These are phyloP conservation scores for Neonectria coccinea DNA, from an alignment of 2,329 filamentous ascomycete genomes.

Conservation along the genomic window DNA sequence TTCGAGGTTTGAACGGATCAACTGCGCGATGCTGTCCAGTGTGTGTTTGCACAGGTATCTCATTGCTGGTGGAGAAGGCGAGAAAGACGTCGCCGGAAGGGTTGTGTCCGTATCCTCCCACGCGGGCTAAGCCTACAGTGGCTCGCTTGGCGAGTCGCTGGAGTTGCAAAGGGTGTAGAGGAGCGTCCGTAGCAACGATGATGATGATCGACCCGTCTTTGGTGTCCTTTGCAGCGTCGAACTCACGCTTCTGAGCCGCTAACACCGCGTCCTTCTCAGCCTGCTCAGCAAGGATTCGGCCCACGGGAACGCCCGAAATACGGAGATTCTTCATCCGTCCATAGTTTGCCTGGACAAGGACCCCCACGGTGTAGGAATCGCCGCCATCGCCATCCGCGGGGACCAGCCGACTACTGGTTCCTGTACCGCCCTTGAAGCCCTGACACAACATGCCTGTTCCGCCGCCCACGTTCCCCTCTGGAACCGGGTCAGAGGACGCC, in stretches of 20 bases:
- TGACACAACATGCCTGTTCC: constrained; percentile 74
- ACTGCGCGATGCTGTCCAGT: constrained; percentile 48
- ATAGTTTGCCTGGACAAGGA: constrained; percentile 73
- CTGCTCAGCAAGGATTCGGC: constrained; percentile 64
- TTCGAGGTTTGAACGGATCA: constrained; percentile 55
- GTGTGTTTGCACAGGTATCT: constrained; percentile 56
- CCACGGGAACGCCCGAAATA: constrained; percentile 69
- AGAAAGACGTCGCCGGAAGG: constrained; percentile 73
- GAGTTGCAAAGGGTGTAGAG: constrained; percentile 68
- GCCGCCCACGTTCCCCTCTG: constrained; percentile 71
- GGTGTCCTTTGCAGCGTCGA: constrained; percentile 55
- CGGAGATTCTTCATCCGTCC: constrained; percentile 66
- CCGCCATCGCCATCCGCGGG: constrained; percentile 30
- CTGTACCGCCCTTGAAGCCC: constrained; percentile 74
- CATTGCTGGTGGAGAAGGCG: constrained; percentile 70
- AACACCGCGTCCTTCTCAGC: constrained; percentile 41
- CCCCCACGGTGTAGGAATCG: constrained; percentile 65
- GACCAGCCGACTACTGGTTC: constrained; percentile 65
- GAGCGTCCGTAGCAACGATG: constrained; percentile 70
- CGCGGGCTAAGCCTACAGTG: constrained; percentile 67
- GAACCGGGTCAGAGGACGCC: constrained; percentile 61
- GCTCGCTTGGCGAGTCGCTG: constrained; percentile 68
- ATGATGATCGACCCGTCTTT: constrained; percentile 73
- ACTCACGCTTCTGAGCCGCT: constrained; percentile 26
- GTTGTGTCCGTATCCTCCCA: constrained; percentile 70